Base-by-base conservation (phyloP, 345 rosid genomes). In the Excoecaria cochinchinensis region DNA sequence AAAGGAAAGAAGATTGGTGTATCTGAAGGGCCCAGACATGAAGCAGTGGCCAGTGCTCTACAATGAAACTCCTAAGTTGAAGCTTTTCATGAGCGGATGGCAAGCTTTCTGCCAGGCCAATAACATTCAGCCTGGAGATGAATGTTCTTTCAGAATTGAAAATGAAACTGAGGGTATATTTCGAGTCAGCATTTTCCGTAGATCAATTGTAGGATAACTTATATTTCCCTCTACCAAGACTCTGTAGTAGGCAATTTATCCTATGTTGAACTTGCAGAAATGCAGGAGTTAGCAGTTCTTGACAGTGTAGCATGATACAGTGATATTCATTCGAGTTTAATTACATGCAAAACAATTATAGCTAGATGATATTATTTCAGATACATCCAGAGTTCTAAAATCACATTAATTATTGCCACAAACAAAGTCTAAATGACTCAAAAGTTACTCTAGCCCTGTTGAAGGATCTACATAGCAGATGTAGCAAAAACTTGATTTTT, bases 11-110 rank as follows among this genome's bases (percentile, higher is more conserved):
- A 79, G 55, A 60, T 60, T 81, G 12, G 80, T 86, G 72, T 17
- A 68, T 57, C 86, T 84, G 12, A 46, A 55, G 65, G 87, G 81
- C 70, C 83, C 87, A 38, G 51, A 57, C 3, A 56, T 48, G 71
- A 77, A 82, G 63, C 14, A 65, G 52, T 82, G 86, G 87, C 86
- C 86, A 12, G 84, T 84, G 19, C 50, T 75, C 71, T 82, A 76
- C 77, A 56, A 47, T 0, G 84, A 82, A 69, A 82, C 58, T 44
- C 21, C 60, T 24, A 56, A 21, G 17, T 12, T 38, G 42, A 73
- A 68, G n/a, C 7, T 75, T 24, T 69, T 86, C 71, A 53, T 67
- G 0, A 22, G 71, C 8, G 87, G 86, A 60, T 82, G 86, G 86
- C 78, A 81, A 21, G 82, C 74, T 21, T 84, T 86, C 51, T 19